phyloP scores from a whole-genome alignment of 352 stramenopile species.

The Phytophthora europaea region DNA sequence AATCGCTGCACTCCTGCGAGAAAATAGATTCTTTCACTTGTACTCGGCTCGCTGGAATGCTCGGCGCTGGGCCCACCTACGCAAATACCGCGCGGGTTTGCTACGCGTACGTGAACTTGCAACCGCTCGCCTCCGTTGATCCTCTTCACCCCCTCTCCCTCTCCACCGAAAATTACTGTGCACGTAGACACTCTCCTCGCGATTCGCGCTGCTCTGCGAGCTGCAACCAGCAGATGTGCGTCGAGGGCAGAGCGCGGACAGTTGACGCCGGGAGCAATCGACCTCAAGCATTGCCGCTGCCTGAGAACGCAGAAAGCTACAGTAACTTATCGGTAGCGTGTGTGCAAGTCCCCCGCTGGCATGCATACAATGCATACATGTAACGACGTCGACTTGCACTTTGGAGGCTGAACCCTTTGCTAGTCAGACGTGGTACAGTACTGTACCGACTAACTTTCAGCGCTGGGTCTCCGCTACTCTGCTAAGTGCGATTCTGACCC shows the following conservation, averaged over 20 bases:
- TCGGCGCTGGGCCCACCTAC: too few species aligned
- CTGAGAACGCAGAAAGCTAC: not conserved
- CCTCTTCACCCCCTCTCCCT: too few species aligned
- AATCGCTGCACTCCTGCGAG: too few species aligned
- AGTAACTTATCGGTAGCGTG: too few species aligned
- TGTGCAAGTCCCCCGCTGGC: not conserved
- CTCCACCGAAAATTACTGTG: too few species aligned
- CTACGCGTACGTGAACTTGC: too few species aligned
- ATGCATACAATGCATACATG: not conserved
- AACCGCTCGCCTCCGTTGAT: too few species aligned
- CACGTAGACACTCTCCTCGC: too few species aligned
- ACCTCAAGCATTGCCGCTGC: not conserved
- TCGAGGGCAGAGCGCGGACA: slow-evolving; percentile 1
- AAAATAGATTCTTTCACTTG: too few species aligned
- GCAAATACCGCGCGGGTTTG: too few species aligned
- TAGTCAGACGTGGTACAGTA: slow-evolving; percentile 12
- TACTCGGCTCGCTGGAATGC: too few species aligned
- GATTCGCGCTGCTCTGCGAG: slow-evolving; percentile 9
- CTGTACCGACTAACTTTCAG: too few species aligned
- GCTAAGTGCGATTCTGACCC: not conserved
- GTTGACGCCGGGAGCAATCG: not conserved
- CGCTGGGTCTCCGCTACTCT: slow-evolving; percentile 1
- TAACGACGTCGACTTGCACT: not conserved
- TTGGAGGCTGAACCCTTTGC: slow-evolving; percentile 7
- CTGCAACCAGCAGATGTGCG: slow-evolving; percentile 4